Base-by-base conservation (phyloP, 441 rosid species). In the Arabidopsis hybrid region DNA sequence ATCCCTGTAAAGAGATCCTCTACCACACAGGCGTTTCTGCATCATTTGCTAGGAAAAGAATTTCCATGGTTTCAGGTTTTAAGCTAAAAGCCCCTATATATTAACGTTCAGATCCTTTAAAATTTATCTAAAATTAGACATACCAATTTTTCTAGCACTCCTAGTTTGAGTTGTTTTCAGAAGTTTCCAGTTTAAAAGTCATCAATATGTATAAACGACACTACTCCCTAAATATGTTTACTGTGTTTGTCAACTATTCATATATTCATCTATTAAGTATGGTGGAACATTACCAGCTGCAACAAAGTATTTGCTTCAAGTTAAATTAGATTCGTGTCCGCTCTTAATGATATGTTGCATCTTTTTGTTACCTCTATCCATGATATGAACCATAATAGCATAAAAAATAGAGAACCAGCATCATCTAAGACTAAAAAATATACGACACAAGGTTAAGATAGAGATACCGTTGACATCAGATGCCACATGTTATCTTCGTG, bases 401-500 rank as follows among this genome's bases (percentile, higher is more conserved):
- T 60, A 35, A 38, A 38, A 60, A 16, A 21, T 14, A 70, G 8
- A 65, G 63, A 51, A 50, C 21, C 21, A 67, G 58, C 55, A 36
- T 18, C 42, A 53, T 21, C 50, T 59, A n/a, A 9, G 35, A 60
- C 31, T 14, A 8, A 29, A 60, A 56, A 40, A n/a, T 38, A 67
- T 10, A 43, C 32, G 26, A 66, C 32, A 2, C 65, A 55, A 26
- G 65, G 68, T 46, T 47, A 56, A 67, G 70, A 60, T 60, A 73
- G 52, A 43, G 31, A 35, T 91, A 91, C 97, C 88, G 86, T 87
- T 26, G 72, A 77, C 89, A 91, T 79, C 69, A 91, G 78, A 21
- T 57, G 84, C 93, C 95, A 84, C 87, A 87, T 84, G 70, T 76
- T 83, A 75, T 79, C 72, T 72, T 86, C 89, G 73, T 87, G 91